Evolutionary conservation across 2,329 filamentous ascomycete species (phyloP).

Genomic region (Diaporthe caulivora): DNA sequence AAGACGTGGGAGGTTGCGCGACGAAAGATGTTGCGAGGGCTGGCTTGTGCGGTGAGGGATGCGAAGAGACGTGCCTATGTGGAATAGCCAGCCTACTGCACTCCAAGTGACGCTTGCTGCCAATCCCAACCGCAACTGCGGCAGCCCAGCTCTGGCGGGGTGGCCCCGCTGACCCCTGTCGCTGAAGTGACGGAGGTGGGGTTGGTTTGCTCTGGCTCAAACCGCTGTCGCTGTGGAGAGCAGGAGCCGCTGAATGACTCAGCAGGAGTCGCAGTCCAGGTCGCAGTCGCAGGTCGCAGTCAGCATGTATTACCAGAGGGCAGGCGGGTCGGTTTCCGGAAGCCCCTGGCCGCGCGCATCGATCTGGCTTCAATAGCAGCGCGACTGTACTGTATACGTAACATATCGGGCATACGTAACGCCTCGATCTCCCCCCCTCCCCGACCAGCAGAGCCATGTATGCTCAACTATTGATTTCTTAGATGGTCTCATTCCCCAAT

Average conservation of each 20-base stretch:
- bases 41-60: slow-evolving; percentile 4
- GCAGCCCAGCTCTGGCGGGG: slow-evolving; percentile 19
- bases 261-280: background rate
- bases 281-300: background rate
- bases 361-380: slow-evolving; percentile 24
- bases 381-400: slow-evolving; percentile 7
- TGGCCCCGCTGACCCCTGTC: slow-evolving; percentile 17
- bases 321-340: slow-evolving; percentile 25
- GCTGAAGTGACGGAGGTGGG: slow-evolving; percentile 26
- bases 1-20: background rate
- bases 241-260: slow-evolving; percentile 17
- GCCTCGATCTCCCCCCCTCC: background rate
- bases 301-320: background rate
- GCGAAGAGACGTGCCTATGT: background rate
- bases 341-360: slow-evolving; percentile 22
- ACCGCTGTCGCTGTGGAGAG: background rate
- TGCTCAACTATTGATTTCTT: background rate
- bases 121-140: slow-evolving; percentile 6
- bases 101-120: slow-evolving; percentile 7
- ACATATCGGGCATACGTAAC: slow-evolving; percentile 21
- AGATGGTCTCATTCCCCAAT: slow-evolving; percentile 3
- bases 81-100: background rate
- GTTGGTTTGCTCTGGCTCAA: background rate
- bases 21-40: background rate
- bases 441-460: slow-evolving; percentile 11